Percentiles rank a stretch among this genome's conserved stretches.
Conservation (phyloP, 2,329 filamentous ascomycete species). For the Nigrospora sphaerica region DNA sequence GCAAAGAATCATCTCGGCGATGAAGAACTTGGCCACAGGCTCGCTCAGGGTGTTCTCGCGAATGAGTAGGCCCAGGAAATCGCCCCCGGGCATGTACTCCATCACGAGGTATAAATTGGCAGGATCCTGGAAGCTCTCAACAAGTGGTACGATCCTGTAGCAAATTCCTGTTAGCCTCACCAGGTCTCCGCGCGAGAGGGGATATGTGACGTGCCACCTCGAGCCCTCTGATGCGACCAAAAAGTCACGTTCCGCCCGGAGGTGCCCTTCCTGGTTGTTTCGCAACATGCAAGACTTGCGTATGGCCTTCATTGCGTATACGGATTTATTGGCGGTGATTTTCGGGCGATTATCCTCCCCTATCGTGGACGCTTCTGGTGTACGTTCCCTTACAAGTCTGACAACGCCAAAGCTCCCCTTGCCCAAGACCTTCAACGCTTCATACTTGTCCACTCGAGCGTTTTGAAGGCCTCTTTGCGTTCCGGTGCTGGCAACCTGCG, state of each 20-base stretch:
- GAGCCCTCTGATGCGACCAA: constrained; percentile 84
- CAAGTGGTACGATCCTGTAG: constrained; percentile 71
- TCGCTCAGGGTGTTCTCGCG: constrained; percentile 80
- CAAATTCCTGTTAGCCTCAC: not conserved
- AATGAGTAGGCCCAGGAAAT: constrained; percentile 83
- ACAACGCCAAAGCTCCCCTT: constrained; percentile 96
- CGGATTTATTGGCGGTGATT: constrained; percentile 36
- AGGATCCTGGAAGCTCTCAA: constrained; percentile 83
- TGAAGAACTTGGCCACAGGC: constrained; percentile 72
- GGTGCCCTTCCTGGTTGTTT: constrained; percentile 85
- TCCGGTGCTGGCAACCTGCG: constrained; percentile 55
- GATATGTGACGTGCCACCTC: constrained; percentile 49
- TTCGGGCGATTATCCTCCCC: not conserved
- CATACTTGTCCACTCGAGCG: constrained; percentile 59
- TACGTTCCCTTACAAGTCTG: constrained; percentile 67
- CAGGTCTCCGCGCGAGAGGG: not conserved
- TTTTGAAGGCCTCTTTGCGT: constrained; percentile 32
- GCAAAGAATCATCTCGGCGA: constrained; percentile 93
- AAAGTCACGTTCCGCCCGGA: constrained; percentile 87
- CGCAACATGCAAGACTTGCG: constrained; percentile 88
- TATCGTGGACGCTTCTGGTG: not conserved
- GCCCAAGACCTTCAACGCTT: constrained; percentile 74
- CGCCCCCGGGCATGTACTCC: constrained; percentile 97
- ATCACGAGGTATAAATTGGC: constrained; percentile 86
- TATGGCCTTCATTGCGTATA: constrained; percentile 97